Base-by-base conservation (phyloP, 768 basidiomycete species). In the Rhodotorula babjevae region DNA sequence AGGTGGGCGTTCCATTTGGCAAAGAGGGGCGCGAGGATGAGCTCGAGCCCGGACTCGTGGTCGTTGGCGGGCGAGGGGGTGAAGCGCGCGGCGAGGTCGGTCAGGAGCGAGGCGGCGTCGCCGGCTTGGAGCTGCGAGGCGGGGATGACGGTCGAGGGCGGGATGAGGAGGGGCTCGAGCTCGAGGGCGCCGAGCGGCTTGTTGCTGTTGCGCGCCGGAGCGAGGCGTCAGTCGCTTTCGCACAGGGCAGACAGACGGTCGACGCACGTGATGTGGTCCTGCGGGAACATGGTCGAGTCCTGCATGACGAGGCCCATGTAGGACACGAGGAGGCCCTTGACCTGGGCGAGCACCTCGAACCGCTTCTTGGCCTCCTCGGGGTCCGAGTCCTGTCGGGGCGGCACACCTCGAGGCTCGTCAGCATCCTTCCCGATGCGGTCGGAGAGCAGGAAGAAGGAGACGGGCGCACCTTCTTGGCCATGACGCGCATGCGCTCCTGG, bases 281-380 rank as follows among this genome's bases (percentile, higher is more conserved):
- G 92, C 61, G 92, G 90, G 76, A 99, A 98, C 89, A 97, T 94
- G 52, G 88, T 88, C 2, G 94, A 91, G 71, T 94, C 93, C 81
- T 94, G 92, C 18, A 99, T 83, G 33, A 86, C 90, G 61, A 97
- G 84, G 11, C 93, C 94, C 19, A 79, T 63, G 82, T 96, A 96
- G 68, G 89, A 92, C 74, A 98, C 87, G 62, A 97, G 81, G 25
- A 96, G 84, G 68, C 89, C 86, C n/a, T 89, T 88, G 50, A 90
- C 80, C 80, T 88, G 91, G 56, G 93, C 90, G 31, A 92, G 83
- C n/a, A 86, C 80, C 42, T 79, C 81, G 19, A 86, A 81, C 46
- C 90, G 92, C 75, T 83, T 82, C 71, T 88, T 85, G 25, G 68
- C 74, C 33, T 82, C 80, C 8, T 71, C 50, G 10, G 60, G 33